These are phyloP conservation scores for Pezicula radicicola DNA, from an alignment of 2,329 filamentous ascomycete genomes.

Conservation along the genomic window DNA sequence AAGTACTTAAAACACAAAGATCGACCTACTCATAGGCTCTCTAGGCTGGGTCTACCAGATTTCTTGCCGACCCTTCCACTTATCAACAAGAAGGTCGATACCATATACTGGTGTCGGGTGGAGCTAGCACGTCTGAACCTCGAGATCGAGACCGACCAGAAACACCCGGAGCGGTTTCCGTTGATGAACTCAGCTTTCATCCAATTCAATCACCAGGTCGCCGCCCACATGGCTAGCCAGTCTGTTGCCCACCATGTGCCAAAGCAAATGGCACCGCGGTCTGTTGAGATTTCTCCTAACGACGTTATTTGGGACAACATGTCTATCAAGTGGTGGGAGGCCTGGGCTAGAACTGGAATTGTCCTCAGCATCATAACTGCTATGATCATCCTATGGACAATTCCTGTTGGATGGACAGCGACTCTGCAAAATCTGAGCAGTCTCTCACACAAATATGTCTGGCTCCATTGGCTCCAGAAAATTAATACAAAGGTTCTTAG, in stretches of 20 bases:
- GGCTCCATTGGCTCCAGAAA: conserved; percentile 66
- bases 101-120: conserved; percentile 85
- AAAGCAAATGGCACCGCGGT: conserved; percentile 86
- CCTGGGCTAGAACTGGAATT: conserved; percentile 59
- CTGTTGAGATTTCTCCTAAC: conserved; percentile 89
- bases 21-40: conserved; percentile 79
- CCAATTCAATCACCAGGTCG: conserved; percentile 97
- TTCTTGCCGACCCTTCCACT: conserved; percentile 81
- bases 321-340: conserved; percentile 91
- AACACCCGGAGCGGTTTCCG: conserved; percentile 79
- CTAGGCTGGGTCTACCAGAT: conserved; percentile 48
- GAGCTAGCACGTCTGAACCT: conserved; percentile 84
- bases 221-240: conserved; percentile 97
- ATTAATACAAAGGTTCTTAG: conserved; percentile 63
- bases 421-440: conserved; percentile 73
- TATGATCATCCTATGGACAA: conserved; percentile 85
- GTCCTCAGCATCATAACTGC: conserved; percentile 64
- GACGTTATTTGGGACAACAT: conserved; percentile 98
- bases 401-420: conserved; percentile 87
- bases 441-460: conserved; percentile 62
- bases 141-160: conserved; percentile 89
- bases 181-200: conserved; percentile 97
- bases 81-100: conserved; percentile 88
- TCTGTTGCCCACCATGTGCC: conserved; percentile 87
- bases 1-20: conserved; percentile 79